Percentiles rank a stretch among this genome's conserved stretches.
These are phyloP conservation scores for Mycena latifolia DNA, from an alignment of 768 basidiomycete species.

Conservation along the genomic window DNA sequence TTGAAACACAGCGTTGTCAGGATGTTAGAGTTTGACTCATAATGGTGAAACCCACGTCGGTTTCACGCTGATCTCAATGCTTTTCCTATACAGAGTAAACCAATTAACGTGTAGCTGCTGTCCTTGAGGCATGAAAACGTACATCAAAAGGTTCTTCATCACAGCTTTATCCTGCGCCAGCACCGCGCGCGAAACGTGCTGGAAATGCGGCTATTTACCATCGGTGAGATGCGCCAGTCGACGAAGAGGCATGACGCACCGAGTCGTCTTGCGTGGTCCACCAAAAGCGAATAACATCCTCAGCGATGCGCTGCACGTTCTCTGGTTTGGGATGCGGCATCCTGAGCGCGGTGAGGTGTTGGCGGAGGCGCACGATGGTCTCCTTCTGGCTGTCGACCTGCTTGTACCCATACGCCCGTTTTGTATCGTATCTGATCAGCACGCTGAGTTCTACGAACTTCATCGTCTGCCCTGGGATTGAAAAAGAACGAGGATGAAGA, in stretches of 20 bases:
- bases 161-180: not conserved
- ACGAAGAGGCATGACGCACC: not conserved
- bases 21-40: not conserved
- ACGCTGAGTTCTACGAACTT: not conserved
- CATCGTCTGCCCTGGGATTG: no score
- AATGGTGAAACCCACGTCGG: not conserved
- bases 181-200: not conserved
- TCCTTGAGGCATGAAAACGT: no score
- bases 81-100: not conserved
- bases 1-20: not conserved
- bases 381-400: not conserved
- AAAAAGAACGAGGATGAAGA: no score
- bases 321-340: conserved; percentile 22
- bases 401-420: not conserved
- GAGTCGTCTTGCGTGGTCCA: conserved; percentile 19
- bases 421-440: conserved; percentile 3
- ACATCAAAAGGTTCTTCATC: conserved; percentile 9
- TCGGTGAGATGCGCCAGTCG: not conserved
- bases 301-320: conserved; percentile 10
- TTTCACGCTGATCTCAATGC: conserved; percentile 8
- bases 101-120: no score
- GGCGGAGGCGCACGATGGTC: not conserved
- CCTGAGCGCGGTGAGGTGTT: conserved; percentile 20
- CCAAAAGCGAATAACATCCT: conserved; percentile 4
- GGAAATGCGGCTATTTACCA: not conserved